Conservation (phyloP, 1,284 basidiomycete genomes). For the Trichosporon sp. region DNA sequence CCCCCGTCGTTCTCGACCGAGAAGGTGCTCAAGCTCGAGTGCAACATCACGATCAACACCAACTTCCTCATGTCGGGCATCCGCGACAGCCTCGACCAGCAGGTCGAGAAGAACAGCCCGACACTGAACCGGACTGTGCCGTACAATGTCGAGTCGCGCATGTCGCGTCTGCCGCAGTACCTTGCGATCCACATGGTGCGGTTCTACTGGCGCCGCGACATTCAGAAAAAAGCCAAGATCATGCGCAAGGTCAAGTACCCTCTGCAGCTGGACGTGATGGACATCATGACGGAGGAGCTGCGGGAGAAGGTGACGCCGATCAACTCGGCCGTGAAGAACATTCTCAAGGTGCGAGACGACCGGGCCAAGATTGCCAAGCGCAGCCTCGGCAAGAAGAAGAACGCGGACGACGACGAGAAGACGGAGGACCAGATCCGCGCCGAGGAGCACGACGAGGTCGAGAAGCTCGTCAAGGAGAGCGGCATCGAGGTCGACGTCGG, state of each 20-base stretch:
- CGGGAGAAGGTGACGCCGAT: constrained; percentile 65
- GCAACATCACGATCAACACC: constrained; percentile 79
- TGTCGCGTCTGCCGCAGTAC: constrained; percentile 74
- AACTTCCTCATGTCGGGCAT: constrained; percentile 89
- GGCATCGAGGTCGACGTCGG: constrained; percentile 20
- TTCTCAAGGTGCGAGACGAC: constrained; percentile 79
- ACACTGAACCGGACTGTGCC: constrained; percentile 70
- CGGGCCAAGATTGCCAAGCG: constrained; percentile 74
- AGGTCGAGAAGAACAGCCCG: constrained; percentile 79
- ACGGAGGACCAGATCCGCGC: constrained; percentile 43
- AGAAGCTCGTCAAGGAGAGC: constrained; percentile 25
- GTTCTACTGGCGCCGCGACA: constrained; percentile 91
- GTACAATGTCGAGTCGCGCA: constrained; percentile 75
- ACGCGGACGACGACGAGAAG: constrained; percentile 9
- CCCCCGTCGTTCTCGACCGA: constrained; percentile 61
- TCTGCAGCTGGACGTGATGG: constrained; percentile 71
- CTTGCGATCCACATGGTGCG: constrained; percentile 54
- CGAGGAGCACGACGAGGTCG: constrained; percentile 38
- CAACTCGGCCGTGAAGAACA: constrained; percentile 64
- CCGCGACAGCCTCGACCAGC: constrained; percentile 72
- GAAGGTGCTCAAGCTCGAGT: constrained; percentile 80
- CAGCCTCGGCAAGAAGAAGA: constrained; percentile 55
- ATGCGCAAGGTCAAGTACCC: constrained; percentile 94
- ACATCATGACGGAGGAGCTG: constrained; percentile 73
- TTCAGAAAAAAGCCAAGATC: constrained; percentile 80